A percentile compares a stretch with the other conserved stretches of the same genome.
Conservation (phyloP, 257 asterid genomes). For the Perilla frutescens region DNA sequence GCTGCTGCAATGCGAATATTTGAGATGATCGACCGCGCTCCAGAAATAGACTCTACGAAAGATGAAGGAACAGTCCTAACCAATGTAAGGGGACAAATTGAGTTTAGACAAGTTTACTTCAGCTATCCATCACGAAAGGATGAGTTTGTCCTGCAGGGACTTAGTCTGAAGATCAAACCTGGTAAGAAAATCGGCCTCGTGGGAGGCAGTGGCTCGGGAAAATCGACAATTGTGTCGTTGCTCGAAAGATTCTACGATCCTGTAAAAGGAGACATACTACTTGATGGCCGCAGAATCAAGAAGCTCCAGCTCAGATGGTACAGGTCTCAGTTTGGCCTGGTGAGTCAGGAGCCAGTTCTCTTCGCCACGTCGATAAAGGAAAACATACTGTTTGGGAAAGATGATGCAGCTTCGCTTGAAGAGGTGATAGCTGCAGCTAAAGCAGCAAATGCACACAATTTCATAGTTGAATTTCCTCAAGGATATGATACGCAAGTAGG, state of each 20-base stretch:
- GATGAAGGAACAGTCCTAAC: conserved; percentile 35
- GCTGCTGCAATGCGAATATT: conserved; percentile 46
- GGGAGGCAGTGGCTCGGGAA: conserved; percentile 49
- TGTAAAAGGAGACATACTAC: conserved; percentile 50
- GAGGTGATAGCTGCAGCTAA: conserved; percentile 45
- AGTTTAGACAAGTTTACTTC: conserved; percentile 46
- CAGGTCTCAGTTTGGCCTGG: conserved; percentile 59
- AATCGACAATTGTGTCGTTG: conserved; percentile 55
- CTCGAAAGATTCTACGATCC: conserved; percentile 58
- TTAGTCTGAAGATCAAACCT: conserved; percentile 39
- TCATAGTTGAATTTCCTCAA: conserved; percentile 49
- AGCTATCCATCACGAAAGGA: conserved; percentile 49
- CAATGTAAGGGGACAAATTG: conserved; percentile 44
- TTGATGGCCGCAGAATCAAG: conserved; percentile 53
- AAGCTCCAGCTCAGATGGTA: conserved; percentile 55
- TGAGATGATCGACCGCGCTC: conserved; percentile 49
- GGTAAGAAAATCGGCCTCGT: conserved; percentile 46
- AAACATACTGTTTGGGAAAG: conserved; percentile 53
- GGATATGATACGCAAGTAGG: conserved; percentile 64
- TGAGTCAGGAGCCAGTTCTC: conserved; percentile 59
- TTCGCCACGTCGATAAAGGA: conserved; percentile 58
- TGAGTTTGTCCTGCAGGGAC: conserved; percentile 40
- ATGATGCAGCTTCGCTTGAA: conserved; percentile 44
- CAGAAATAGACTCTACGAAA: conserved; percentile 39
- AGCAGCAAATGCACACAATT: conserved; percentile 59